Conservation (phyloP, 2,329 filamentous ascomycete genomes). For the Paecilomyces sp. region DNA sequence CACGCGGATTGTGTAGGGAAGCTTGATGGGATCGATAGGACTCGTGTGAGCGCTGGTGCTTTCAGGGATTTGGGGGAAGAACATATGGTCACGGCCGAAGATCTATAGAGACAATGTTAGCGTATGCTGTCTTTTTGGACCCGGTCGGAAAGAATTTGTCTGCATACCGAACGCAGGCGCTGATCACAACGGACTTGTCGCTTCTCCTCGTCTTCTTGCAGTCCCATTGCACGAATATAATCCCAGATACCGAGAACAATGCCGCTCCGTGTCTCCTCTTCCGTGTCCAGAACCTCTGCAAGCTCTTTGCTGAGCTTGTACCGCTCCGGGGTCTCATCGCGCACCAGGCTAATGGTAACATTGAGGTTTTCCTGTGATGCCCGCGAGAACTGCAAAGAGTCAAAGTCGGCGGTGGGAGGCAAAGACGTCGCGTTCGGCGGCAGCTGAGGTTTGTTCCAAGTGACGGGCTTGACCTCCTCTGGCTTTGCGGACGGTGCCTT, state of each 20-base stretch:
- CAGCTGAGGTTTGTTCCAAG: constrained; percentile 76
- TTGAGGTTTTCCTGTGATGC: constrained; percentile 90
- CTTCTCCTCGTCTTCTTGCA: constrained; percentile 94
- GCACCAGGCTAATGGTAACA: constrained; percentile 75
- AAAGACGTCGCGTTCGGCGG: constrained; percentile 44
- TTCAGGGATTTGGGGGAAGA: constrained; percentile 78
- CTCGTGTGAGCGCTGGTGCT: constrained; percentile 72
- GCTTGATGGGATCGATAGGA: constrained; percentile 70
- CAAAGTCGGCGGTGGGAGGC: constrained; percentile 71
- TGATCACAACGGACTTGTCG: constrained; percentile 87
- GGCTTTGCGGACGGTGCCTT: constrained; percentile 32
- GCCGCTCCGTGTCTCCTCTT: constrained; percentile 79
- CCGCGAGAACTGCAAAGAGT: constrained; percentile 84
- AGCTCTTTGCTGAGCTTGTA: constrained; percentile 73
- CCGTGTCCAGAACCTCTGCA: constrained; percentile 76
- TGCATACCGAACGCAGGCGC: constrained; percentile 63
- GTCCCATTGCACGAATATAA: constrained; percentile 75
- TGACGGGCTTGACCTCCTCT: constrained; percentile 48
- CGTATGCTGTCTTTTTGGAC: neutral
- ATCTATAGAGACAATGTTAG: constrained; percentile 48
- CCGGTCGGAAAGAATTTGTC: neutral
- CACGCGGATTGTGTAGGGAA: constrained; percentile 89
- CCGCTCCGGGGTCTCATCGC: constrained; percentile 79
- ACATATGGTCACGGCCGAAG: constrained; percentile 67
- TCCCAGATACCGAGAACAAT: constrained; percentile 92